Evolutionary conservation across 345 rosid genomes (phyloP).

Genomic region (Eutrema japonicum): DNA sequence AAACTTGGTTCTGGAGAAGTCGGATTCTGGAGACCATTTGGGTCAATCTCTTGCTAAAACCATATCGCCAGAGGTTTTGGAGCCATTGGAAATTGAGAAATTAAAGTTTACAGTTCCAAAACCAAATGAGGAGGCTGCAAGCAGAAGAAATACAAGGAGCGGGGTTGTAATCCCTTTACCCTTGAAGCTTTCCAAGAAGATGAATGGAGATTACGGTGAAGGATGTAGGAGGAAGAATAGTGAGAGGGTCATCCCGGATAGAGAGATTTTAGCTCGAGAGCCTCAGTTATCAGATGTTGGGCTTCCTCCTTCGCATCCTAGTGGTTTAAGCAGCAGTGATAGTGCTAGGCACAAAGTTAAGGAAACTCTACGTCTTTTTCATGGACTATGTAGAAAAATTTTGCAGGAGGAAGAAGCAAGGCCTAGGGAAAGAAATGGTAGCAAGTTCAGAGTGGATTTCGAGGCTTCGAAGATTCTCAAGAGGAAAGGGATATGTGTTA

Average conservation of each 20-base stretch:
- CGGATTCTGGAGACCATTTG: slow-evolving; percentile 27
- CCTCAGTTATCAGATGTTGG: slow-evolving; percentile 37
- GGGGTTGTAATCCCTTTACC: slow-evolving; percentile 18
- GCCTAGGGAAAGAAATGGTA: slow-evolving; percentile 32
- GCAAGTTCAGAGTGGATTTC: slow-evolving; percentile 50
- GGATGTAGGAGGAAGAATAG: slow-evolving; percentile 24
- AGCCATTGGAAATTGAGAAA: slow-evolving; percentile 20
- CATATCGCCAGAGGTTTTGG: slow-evolving; percentile 21
- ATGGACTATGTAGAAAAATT: slow-evolving; percentile 58
- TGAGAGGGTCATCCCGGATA: slow-evolving; percentile 25
- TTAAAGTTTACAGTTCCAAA: slow-evolving; percentile 28
- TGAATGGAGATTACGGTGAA: slow-evolving; percentile 32
- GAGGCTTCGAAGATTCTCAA: slow-evolving; percentile 64
- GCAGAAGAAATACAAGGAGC: slow-evolving; percentile 38
- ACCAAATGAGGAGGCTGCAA: slow-evolving; percentile 31
- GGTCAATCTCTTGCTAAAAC: slow-evolving; percentile 26
- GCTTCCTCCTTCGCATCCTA: slow-evolving; percentile 50
- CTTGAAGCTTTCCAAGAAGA: slow-evolving; percentile 19
- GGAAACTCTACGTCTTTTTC: slow-evolving; percentile 68
- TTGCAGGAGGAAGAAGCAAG: slow-evolving; percentile 72
- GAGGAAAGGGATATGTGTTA: slow-evolving; percentile 52
- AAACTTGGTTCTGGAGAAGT: slow-evolving; percentile 35
- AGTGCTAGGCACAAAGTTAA: slow-evolving; percentile 61
- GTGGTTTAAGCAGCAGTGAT: slow-evolving; percentile 30
- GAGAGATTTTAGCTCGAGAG: slow-evolving; percentile 36